Percentiles rank a stretch among this genome's conserved stretches.
These are phyloP conservation scores for Serendipita vermifera DNA, from an alignment of 768 basidiomycete genomes.

Conservation along the genomic window DNA sequence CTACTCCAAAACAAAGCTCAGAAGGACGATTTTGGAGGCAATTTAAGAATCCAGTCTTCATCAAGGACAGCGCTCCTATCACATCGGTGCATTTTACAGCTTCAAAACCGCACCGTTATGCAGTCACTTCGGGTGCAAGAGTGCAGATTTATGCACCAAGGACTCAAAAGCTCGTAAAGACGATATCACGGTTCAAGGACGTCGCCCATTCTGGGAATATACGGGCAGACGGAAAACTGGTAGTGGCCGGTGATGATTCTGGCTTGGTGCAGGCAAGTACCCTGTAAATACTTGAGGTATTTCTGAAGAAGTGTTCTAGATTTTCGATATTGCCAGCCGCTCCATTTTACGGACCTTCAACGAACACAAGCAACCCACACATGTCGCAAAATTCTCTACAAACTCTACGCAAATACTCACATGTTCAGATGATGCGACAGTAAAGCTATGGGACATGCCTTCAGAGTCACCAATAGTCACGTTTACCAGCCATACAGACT, in stretches of 20 bases:
- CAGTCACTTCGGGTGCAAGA: constrained; percentile 85
- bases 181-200: constrained; percentile 93
- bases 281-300: background rate
- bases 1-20: constrained; percentile 44
- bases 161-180: constrained; percentile 93
- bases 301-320: constrained; percentile 29
- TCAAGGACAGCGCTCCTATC: constrained; percentile 94
- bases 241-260: constrained; percentile 90
- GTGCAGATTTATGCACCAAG: constrained; percentile 93
- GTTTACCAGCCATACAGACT: constrained; percentile 82
- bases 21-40: constrained; percentile 81
- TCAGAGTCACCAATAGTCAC: constrained; percentile 68
- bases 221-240: constrained; percentile 83
- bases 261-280: constrained; percentile 61
- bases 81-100: constrained; percentile 88
- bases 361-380: constrained; percentile 91
- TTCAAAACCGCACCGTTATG: constrained; percentile 81
- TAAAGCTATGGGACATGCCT: constrained; percentile 89
- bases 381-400: constrained; percentile 86
- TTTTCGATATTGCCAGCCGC: constrained; percentile 87
- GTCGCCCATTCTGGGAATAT: constrained; percentile 82
- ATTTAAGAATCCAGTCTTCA: constrained; percentile 81
- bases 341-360: constrained; percentile 88
- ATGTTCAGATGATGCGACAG: constrained; percentile 92
- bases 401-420: constrained; percentile 77